phyloP scores from a whole-genome alignment of 1,284 basidiomycete species.

The Caloboletus firmus region DNA sequence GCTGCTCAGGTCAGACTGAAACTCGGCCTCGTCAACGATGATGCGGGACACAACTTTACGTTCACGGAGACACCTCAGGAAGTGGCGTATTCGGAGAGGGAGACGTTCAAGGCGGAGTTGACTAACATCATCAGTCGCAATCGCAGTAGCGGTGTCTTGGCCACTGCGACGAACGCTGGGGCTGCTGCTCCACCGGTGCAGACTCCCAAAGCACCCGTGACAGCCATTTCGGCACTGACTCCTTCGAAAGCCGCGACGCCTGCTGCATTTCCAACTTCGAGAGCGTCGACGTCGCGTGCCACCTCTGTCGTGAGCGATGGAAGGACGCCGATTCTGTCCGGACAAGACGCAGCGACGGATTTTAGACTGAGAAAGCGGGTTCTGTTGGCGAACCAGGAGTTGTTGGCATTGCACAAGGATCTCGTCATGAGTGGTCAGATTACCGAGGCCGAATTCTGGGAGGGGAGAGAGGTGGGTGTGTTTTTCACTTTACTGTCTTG shows the following conservation, averaged over 20 bases:
- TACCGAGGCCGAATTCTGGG: slow-evolving; percentile 93
- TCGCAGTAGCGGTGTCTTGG: slow-evolving; percentile 38
- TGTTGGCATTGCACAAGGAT: slow-evolving; percentile 79
- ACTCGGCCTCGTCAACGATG: slow-evolving; percentile 62
- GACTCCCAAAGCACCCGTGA: slow-evolving; percentile 28
- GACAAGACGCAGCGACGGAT: slow-evolving; percentile 59
- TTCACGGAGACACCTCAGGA: slow-evolving; percentile 63
- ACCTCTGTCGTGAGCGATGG: slow-evolving; percentile 60
- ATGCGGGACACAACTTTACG: slow-evolving; percentile 75
- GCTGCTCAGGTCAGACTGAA: slow-evolving; percentile 75
- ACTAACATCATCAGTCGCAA: slow-evolving; percentile 74
- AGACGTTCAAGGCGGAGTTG: slow-evolving; percentile 76
- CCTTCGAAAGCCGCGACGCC: slow-evolving; percentile 34
- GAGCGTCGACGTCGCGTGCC: slow-evolving; percentile 53
- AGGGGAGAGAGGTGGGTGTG: slow-evolving; percentile 78
- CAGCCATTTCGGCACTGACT: slow-evolving; percentile 26
- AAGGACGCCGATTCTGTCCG: slow-evolving; percentile 54
- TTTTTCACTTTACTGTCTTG: not conserved
- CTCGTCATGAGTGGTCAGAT: slow-evolving; percentile 85
- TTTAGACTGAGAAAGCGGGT: slow-evolving; percentile 79
- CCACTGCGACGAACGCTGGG: slow-evolving; percentile 13
- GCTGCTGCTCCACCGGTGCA: slow-evolving; percentile 28
- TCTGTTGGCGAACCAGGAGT: slow-evolving; percentile 70
- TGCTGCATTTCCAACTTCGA: slow-evolving; percentile 27
- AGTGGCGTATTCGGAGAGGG: slow-evolving; percentile 63